phyloP scores from a whole-genome alignment of 1,284 basidiomycete species.

The Ceratobasidium sp. region DNA sequence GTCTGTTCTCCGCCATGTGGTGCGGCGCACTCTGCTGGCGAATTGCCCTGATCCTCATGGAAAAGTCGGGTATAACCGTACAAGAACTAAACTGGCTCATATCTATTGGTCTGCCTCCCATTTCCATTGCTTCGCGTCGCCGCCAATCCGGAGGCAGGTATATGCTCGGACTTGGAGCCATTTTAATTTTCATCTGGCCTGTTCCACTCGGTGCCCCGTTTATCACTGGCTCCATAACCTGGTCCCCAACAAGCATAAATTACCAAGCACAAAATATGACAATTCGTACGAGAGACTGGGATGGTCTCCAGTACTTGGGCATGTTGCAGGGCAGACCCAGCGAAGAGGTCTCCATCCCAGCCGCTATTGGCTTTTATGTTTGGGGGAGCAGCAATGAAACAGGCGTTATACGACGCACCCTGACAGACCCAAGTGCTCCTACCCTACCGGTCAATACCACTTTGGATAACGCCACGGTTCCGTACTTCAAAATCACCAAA shows the following conservation, averaged over 20 bases:
- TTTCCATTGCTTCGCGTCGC: neutral
- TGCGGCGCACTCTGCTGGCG: constrained; percentile 17
- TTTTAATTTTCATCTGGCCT: neutral
- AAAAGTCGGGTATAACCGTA: constrained; percentile 4
- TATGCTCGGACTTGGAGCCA: neutral
- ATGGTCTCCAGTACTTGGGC: neutral
- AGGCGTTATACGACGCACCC: neutral
- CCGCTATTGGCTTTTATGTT: neutral
- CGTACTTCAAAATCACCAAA: constrained; percentile 2
- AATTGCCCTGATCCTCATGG: constrained; percentile 8
- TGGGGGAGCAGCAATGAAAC: neutral
- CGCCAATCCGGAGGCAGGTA: neutral
- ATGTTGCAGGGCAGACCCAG: too few species aligned
- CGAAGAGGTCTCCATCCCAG: neutral
- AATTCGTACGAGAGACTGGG: neutral
- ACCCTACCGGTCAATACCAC: constrained; percentile 14
- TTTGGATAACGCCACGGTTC: constrained; percentile 3
- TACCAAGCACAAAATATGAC: neutral
- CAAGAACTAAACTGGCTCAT: constrained; percentile 3
- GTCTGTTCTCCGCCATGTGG: neutral
- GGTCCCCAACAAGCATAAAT: neutral
- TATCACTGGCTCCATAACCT: constrained; percentile 17
- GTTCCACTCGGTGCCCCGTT: neutral
- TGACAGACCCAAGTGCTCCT: neutral
- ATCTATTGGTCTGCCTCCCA: neutral